Evolutionary conservation across 2,329 filamentous ascomycete species (phyloP).

Genomic region (Colletotrichum eleusines): DNA sequence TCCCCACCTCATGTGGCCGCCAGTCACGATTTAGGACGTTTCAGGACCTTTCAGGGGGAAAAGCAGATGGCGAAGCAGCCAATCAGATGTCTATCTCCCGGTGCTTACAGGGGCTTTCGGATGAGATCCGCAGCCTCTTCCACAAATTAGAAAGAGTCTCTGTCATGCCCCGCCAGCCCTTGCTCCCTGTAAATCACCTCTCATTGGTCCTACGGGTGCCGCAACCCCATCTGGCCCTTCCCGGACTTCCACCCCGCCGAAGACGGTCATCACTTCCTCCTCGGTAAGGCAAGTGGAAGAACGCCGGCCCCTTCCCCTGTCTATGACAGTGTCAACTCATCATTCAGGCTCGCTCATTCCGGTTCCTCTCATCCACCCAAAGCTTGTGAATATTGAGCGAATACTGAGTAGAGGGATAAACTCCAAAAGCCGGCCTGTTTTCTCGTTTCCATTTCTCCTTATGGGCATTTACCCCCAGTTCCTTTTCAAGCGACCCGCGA

Average conservation of each 20-base stretch:
- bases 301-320: conserved; percentile 1
- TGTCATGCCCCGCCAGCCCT: not conserved
- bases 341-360: not conserved
- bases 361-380: not conserved
- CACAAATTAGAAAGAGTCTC: conserved; percentile 16
- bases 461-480: not conserved
- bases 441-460: not conserved
- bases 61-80: conserved; percentile 31
- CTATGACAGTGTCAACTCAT: conserved; percentile 15
- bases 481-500: not conserved
- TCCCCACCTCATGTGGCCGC: conserved; percentile 24
- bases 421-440: not conserved
- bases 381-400: conserved; percentile 6
- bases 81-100: conserved; percentile 18
- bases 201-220: conserved; percentile 18
- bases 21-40: conserved; percentile 41
- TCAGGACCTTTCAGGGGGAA: conserved; percentile 34
- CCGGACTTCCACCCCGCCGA: conserved; percentile 17
- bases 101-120: conserved; percentile 32
- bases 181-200: conserved; percentile 1
- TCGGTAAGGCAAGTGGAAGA: conserved; percentile 2
- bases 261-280: conserved; percentile 34
- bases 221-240: conserved; percentile 16
- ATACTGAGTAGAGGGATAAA: not conserved
- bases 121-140: conserved; percentile 35